Evolutionary conservation across 768 basidiomycete species (phyloP), one percentile per base, ranked within the genome.

Genomic region (Termitomyces sp.): DNA sequence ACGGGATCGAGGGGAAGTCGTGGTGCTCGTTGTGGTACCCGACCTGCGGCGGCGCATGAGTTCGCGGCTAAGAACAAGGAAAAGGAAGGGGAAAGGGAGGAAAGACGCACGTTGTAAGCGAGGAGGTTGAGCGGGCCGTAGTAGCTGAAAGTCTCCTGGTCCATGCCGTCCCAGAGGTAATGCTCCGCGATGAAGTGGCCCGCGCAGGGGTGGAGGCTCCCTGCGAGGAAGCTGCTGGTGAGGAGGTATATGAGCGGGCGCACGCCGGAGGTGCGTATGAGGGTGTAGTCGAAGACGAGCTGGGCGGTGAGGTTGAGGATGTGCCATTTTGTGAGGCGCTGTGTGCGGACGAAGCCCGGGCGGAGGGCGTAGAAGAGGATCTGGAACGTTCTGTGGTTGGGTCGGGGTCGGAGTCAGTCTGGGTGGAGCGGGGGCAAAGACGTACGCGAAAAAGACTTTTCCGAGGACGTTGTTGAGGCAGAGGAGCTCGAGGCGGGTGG

Each of bases 1-100:
- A 99, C 1, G 97, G 82, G 1, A 99, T 73, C 13, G 94, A 94
- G 8, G 97, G 95, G 73, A 99, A 98, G 73, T 99, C 97, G 73
- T 99, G 97, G 72, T 99, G 97, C 67, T 98, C 97, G 71, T 99
- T 98, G 71, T 99, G 97, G 69, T 98, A 98, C 40, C 97, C 97
- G 63, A 98, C 92, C 92, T 94, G 62, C 0, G 9, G 13, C 1
- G 20, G 55, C 45, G 20, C 4, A 22, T 13, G 22, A 13, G 3
- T n/a, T n/a, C n/a, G n/a, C n/a, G n/a, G n/a, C n/a, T n/a, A n/a
- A n/a, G n/a, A n/a, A n/a, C n/a, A n/a, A n/a, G n/a, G n/a, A n/a
- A n/a, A n/a, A n/a, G 4, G 10, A 26, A 65, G 18, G 33, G 26
- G 26, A 8, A 18, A 13, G 5, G 16, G 9, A 18, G 6, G 4